A percentile compares a stretch with the other conserved stretches of the same genome.
phyloP scores from a whole-genome alignment of 306 rosid species.

The Myrica gale region DNA sequence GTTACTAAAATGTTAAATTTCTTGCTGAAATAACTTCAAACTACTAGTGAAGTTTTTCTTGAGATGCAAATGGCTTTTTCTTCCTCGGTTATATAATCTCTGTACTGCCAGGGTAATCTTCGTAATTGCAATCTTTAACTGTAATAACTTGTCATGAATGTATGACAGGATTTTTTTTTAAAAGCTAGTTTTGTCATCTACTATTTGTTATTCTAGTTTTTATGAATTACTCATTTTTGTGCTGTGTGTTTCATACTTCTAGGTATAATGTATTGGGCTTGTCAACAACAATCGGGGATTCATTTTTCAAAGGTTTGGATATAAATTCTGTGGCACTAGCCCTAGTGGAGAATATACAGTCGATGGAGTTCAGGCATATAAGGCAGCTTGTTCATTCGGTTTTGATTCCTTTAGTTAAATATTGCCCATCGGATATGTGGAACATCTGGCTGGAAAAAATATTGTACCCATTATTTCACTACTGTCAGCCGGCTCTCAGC shows the following conservation, averaged over 20 bases:
- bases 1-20: neutral
- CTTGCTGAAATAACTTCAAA: neutral
- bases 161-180: neutral
- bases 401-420: constrained; percentile 74
- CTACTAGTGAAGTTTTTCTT: neutral
- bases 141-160: neutral
- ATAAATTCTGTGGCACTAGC: constrained; percentile 64
- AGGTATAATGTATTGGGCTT: constrained; percentile 93
- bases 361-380: constrained; percentile 97
- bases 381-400: constrained; percentile 84
- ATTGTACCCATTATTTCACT: constrained; percentile 69
- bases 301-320: constrained; percentile 73
- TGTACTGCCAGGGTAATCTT: too few relatives aligned
- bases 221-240: constrained; percentile 17
- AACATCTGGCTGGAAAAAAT: constrained; percentile 88
- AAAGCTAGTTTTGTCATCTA: constrained; percentile 4
- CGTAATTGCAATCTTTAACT: neutral
- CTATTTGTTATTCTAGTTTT: constrained; percentile 8
- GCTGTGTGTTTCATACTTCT: constrained; percentile 25
- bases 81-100: too few relatives aligned
- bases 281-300: constrained; percentile 78
- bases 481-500: constrained; percentile 68
- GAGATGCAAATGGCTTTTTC: too few relatives aligned
- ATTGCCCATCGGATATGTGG: constrained; percentile 83
- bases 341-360: constrained; percentile 82